These are phyloP conservation scores for Podospora fimiseda DNA, from an alignment of 495 filamentous ascomycete species.

Conservation along the genomic window DNA sequence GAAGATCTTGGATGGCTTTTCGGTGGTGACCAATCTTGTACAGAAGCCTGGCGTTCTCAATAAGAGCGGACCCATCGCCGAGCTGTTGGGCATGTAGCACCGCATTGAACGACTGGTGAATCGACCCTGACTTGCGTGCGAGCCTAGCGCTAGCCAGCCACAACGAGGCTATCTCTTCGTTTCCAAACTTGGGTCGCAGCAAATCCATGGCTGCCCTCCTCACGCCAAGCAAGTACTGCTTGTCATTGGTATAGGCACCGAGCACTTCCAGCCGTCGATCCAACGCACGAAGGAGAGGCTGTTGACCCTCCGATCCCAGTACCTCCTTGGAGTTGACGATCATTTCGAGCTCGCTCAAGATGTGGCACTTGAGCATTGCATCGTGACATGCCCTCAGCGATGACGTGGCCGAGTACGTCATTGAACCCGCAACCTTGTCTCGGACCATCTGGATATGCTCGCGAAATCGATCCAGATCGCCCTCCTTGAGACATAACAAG, in stretches of 20 bases:
- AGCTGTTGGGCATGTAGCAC: slow-evolving; percentile 82
- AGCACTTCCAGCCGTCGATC: slow-evolving; percentile 73
- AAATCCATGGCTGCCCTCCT: slow-evolving; percentile 79
- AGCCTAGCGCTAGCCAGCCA: slow-evolving; percentile 85
- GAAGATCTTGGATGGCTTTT: slow-evolving; percentile 86
- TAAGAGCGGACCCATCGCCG: slow-evolving; percentile 75
- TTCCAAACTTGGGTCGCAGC: slow-evolving; percentile 44
- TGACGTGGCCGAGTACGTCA: slow-evolving; percentile 66
- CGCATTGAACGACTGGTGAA: slow-evolving; percentile 83
- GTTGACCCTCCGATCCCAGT: slow-evolving; percentile 30
- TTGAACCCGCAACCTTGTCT: slow-evolving; percentile 60
- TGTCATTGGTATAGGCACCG: slow-evolving; percentile 80
- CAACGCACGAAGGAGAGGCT: slow-evolving; percentile 51
- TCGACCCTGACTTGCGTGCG: slow-evolving; percentile 75
- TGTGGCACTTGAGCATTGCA: slow-evolving; percentile 74
- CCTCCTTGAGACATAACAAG: slow-evolving; percentile 56
- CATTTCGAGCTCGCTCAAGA: slow-evolving; percentile 77
- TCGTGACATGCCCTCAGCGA: slow-evolving; percentile 81
- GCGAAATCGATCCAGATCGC: slow-evolving; percentile 48
- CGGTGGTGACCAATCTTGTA: slow-evolving; percentile 93
- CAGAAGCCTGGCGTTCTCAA: slow-evolving; percentile 88
- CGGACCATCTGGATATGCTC: slow-evolving; percentile 57
- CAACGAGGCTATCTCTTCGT: slow-evolving; percentile 68
- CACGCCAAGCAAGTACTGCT: slow-evolving; percentile 89
- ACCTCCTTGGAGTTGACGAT: slow-evolving; percentile 53